Conservation (phyloP, 257 asterid genomes). For the Dorcoceras hygrometricum region DNA sequence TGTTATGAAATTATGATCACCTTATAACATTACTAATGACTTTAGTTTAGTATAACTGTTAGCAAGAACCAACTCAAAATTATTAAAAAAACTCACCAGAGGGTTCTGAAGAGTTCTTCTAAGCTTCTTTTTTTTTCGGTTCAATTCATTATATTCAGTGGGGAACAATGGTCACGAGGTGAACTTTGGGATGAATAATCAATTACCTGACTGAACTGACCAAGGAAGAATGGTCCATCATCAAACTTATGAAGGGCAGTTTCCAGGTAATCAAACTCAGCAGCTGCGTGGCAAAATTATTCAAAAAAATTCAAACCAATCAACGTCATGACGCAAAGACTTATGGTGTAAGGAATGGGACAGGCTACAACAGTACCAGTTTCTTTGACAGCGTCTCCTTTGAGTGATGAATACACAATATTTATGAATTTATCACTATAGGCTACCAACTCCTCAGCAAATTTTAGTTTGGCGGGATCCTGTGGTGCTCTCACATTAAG, state of each 20-base stretch:
- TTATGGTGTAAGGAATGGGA: conserved; percentile 7
- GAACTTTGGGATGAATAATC: neutral
- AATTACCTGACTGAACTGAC: conserved; percentile 59
- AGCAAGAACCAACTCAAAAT: neutral
- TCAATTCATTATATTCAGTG: neutral
- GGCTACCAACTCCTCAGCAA: conserved; percentile 50
- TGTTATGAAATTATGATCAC: neutral
- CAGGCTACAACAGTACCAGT: conserved; percentile 33
- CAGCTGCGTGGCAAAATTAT: conserved; percentile 35
- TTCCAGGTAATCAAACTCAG: conserved; percentile 56
- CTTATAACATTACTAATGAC: neutral
- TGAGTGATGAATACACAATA: conserved; percentile 33
- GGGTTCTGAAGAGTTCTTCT: neutral
- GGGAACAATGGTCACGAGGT: neutral
- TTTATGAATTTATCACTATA: conserved; percentile 31
- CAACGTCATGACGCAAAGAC: neutral
- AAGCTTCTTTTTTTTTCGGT: neutral
- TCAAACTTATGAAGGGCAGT: conserved; percentile 48
- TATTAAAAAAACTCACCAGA: neutral
- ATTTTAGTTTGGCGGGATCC: conserved; percentile 46
- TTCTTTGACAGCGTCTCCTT: conserved; percentile 43
- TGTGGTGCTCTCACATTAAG: conserved; percentile 20
- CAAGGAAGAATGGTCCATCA: conserved; percentile 69
- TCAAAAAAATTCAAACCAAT: neutral
- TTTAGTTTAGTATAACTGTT: no score